A percentile compares a stretch with the other conserved stretches of the same genome.
Conservation (phyloP, 2,329 filamentous ascomycete genomes). For the Sclerotinia sclerotiorum region DNA sequence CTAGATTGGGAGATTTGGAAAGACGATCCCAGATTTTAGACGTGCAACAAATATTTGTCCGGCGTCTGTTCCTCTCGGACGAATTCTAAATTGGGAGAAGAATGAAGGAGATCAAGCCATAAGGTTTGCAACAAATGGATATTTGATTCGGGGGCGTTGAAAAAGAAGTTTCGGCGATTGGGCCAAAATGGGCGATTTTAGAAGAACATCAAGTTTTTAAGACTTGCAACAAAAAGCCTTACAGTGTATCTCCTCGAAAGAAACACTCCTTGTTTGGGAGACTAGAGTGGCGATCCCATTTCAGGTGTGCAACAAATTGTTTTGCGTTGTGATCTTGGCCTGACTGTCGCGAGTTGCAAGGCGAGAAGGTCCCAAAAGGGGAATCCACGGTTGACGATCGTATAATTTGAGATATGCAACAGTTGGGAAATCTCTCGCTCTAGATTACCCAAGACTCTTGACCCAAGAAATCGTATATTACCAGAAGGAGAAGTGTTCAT, state of each 20-base stretch:
- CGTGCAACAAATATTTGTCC: neutral
- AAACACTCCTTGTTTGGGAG: neutral
- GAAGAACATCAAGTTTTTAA: conserved; percentile 18
- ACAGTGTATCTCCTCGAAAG: neutral
- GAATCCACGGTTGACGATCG: conserved; percentile 18
- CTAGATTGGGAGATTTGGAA: conserved; percentile 4
- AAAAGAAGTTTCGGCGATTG: conserved; percentile 1
- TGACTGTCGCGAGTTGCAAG: neutral
- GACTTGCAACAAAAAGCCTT: conserved; percentile 21
- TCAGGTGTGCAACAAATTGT: conserved; percentile 8
- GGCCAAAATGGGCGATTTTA: conserved; percentile 1
- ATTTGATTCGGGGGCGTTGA: neutral
- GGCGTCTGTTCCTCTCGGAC: neutral
- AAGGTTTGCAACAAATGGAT: neutral
- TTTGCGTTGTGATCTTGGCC: neutral
- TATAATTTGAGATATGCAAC: conserved; percentile 15
- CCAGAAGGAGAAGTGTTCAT: conserved; percentile 9
- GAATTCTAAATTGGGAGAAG: neutral
- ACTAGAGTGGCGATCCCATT: neutral
- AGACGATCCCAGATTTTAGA: conserved; percentile 13
- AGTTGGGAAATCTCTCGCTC: neutral
- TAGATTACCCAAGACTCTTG: neutral
- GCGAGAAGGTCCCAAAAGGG: conserved; percentile 7
- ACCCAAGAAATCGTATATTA: neutral
- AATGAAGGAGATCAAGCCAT: neutral